phyloP scores from a whole-genome alignment of 768 basidiomycete genomes.

The Hortiboletus flavorubellus region DNA sequence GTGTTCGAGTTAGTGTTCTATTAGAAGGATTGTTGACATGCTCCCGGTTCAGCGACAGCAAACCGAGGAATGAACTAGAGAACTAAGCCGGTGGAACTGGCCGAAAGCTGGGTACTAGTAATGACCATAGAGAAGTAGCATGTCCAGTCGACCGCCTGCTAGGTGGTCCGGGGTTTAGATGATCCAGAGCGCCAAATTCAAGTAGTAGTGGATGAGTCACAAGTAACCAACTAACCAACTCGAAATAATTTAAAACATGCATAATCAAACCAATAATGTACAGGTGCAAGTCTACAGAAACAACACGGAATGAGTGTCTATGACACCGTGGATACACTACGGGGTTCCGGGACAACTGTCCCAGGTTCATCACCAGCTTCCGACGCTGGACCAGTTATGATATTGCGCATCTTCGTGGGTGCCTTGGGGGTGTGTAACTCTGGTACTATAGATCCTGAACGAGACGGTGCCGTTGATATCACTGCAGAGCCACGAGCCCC shows the following conservation, averaged over 20 bases:
- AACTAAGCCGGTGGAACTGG: background rate
- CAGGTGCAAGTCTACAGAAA: constrained; percentile 3
- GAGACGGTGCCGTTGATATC: constrained; percentile 53
- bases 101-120: background rate
- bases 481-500: constrained; percentile 35
- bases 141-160: background rate
- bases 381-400: constrained; percentile 48
- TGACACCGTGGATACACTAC: constrained; percentile 14
- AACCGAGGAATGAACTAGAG: background rate
- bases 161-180: too few species aligned
- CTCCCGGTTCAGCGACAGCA: background rate
- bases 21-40: background rate
- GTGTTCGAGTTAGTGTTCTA: background rate
- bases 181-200: too few species aligned
- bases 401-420: constrained; percentile 66
- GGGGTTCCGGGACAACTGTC: constrained; percentile 21
- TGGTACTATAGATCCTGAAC: constrained; percentile 51
- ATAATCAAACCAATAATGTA: constrained; percentile 14
- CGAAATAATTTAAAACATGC: too few species aligned
- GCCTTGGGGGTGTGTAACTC: constrained; percentile 45
- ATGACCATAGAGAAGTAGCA: background rate
- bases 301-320: constrained; percentile 13
- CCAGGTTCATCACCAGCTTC: constrained; percentile 52
- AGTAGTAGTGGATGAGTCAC: too few species aligned
- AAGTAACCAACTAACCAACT: too few species aligned